A percentile compares a stretch with the other conserved stretches of the same genome.
Conservation (phyloP, 2,329 filamentous ascomycete species). For the Chrysoporthe puriensis region DNA sequence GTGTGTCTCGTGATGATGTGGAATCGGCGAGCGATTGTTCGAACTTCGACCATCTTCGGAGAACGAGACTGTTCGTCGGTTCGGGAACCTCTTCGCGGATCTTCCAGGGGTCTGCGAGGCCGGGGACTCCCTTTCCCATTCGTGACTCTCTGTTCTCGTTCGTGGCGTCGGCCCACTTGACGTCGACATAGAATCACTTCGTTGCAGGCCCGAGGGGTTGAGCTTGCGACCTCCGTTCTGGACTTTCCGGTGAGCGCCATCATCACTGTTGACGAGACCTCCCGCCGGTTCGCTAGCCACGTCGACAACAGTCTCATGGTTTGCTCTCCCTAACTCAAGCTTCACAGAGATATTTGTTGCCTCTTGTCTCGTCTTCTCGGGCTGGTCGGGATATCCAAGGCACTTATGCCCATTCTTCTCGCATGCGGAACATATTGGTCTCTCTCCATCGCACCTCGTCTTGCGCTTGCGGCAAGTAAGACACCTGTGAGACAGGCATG, state of each 20-base stretch:
- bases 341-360: constrained; percentile 25
- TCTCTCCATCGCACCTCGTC: constrained; percentile 75
- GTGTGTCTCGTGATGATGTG: constrained; percentile 58
- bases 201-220: constrained; percentile 27
- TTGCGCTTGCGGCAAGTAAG: constrained; percentile 76
- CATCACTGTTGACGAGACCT: constrained; percentile 42
- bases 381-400: constrained; percentile 65
- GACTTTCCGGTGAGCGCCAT: constrained; percentile 37
- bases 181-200: constrained; percentile 32
- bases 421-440: constrained; percentile 73
- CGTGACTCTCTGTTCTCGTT: constrained; percentile 31
- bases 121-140: constrained; percentile 33
- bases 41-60: constrained; percentile 47
- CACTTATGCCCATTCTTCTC: constrained; percentile 72
- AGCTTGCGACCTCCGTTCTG: constrained; percentile 30
- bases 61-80: constrained; percentile 42
- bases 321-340: constrained; percentile 29
- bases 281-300: constrained; percentile 39
- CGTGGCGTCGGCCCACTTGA: constrained; percentile 25
- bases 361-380: constrained; percentile 49
- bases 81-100: constrained; percentile 27
- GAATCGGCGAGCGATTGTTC: constrained; percentile 47
- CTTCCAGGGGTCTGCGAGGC: constrained; percentile 28
- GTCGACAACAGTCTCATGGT: constrained; percentile 7
- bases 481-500: constrained; percentile 51